phyloP scores from a whole-genome alignment of 75 land plant species.

The Selaginella tamariscina region DNA sequence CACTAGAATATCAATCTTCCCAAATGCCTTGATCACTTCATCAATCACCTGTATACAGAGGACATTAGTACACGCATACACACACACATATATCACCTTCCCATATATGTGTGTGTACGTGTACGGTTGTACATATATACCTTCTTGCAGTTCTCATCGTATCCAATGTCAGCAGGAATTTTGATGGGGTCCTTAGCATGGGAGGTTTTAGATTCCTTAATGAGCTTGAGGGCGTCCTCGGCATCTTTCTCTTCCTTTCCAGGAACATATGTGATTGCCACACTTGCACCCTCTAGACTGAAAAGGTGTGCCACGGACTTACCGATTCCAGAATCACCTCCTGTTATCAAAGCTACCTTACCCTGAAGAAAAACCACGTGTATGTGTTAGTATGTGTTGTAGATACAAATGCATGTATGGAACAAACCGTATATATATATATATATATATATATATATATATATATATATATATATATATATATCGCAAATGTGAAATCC shows the following conservation, averaged over 20 bases:
- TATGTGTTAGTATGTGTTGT: too few species aligned
- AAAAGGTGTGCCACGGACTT: not conserved
- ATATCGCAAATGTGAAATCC: too few species aligned
- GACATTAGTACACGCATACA: too few species aligned
- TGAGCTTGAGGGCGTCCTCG: not conserved
- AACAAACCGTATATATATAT: not conserved
- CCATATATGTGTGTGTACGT: too few species aligned
- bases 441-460: too few species aligned
- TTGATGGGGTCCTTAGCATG: conserved; percentile 6
- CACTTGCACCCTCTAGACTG: not conserved
- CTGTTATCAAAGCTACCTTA: conserved; percentile 7
- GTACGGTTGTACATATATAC: too few species aligned
- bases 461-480: too few species aligned
- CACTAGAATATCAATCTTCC: conserved; percentile 5
- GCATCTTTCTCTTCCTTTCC: conserved; percentile 8
- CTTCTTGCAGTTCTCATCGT: conserved; percentile 10
- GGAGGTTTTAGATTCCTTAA: conserved; percentile 2
- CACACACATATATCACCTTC: too few species aligned
- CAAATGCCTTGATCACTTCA: conserved; percentile 3
- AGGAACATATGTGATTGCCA: conserved; percentile 8
- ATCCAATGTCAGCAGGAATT: not conserved
- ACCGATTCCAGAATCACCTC: conserved; percentile 9
- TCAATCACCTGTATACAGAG: not conserved
- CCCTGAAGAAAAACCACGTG: too few species aligned
- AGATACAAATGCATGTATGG: not conserved